Conservation (phyloP, 176 grass and related monocot genomes). For the Zizania latifolia region DNA sequence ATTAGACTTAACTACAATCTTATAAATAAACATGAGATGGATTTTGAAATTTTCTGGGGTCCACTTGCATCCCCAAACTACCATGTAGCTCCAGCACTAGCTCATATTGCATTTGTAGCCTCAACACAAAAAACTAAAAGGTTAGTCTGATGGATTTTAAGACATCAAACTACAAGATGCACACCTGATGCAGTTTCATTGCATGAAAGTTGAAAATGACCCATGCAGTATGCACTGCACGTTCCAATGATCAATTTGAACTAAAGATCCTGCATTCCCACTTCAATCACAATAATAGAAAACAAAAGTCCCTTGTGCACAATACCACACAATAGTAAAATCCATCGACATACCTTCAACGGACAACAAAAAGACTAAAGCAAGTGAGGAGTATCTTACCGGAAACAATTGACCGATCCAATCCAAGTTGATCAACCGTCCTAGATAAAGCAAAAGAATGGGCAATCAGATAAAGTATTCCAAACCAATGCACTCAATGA, state of each 20-base stretch:
- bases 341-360: background rate
- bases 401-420: conserved; percentile 50
- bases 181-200: background rate
- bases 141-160: background rate
- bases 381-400: conserved; percentile 29
- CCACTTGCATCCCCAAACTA: no score
- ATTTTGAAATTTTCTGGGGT: no score
- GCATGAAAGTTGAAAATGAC: background rate
- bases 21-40: no score
- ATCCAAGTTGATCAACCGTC: conserved; percentile 51
- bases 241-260: background rate
- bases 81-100: no score
- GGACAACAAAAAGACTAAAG: background rate
- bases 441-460: conserved; percentile 33
- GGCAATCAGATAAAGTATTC: conserved; percentile 2
- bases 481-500: background rate
- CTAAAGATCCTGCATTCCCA: background rate
- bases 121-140: background rate
- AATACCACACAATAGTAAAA: background rate
- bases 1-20: no score
- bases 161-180: background rate
- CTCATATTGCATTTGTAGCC: background rate
- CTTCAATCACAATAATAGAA: background rate
- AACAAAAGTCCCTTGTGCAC: background rate
- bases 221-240: background rate